A percentile compares a stretch with the other conserved stretches of the same genome.
phyloP scores from a whole-genome alignment of 2,329 filamentous ascomycete genomes.

The Tympanopsis confertula region DNA sequence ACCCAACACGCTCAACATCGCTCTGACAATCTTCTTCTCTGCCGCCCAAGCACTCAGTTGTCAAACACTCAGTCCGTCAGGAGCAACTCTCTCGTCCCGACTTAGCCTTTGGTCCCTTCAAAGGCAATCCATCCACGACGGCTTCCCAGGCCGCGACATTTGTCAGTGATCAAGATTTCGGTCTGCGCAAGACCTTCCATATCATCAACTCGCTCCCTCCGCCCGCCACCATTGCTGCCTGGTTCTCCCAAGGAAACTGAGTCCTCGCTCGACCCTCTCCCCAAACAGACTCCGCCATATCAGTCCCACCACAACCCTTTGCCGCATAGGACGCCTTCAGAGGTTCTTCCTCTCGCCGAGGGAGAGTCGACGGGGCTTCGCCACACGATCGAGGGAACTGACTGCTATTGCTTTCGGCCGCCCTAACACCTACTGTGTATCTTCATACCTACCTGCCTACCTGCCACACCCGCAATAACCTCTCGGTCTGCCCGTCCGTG shows the following conservation, averaged over 20 bases:
- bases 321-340: conserved; percentile 98
- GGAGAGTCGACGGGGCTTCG: conserved; percentile 99
- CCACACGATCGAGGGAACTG: conserved; percentile 80
- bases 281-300: conserved; percentile 37
- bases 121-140: conserved; percentile 50
- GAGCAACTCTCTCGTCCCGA: no score
- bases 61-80: no score
- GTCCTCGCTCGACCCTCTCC: conserved; percentile 35
- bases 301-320: conserved; percentile 66
- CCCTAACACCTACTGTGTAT: conserved; percentile 58
- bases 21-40: no score
- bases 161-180: conserved; percentile 61
- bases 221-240: conserved; percentile 35
- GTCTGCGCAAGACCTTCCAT: conserved; percentile 50
- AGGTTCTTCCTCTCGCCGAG: conserved; percentile 98
- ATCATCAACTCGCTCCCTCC: conserved; percentile 57
- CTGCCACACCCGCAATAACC: conserved; percentile 3
- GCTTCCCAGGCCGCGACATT: conserved; percentile 50
- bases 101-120: conserved; percentile 56
- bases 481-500: no score
- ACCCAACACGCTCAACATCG: no score
- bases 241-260: conserved; percentile 34
- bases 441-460: conserved; percentile 8
- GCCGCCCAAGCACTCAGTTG: no score
- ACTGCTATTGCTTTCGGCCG: conserved; percentile 88